Evolutionary conservation across 441 rosid species (phyloP).

Genomic region (Eutrema salsugineum): DNA sequence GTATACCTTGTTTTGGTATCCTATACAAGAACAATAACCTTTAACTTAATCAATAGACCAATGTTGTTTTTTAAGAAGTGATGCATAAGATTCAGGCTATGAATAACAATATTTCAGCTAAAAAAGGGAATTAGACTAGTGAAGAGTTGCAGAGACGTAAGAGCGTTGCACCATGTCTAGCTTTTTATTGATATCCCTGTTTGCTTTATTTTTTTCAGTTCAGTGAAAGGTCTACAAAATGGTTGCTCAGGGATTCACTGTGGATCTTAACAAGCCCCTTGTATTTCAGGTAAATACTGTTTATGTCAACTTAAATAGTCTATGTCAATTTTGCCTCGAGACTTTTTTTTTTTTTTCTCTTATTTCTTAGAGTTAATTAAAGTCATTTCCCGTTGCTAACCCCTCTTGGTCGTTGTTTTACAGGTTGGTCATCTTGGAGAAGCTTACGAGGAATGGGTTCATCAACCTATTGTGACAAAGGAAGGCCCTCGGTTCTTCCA

Average conservation of each 20-base stretch:
- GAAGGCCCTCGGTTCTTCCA: conserved; percentile 93
- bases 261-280: conserved; percentile 85
- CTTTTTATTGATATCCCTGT: neutral
- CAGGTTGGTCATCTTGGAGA: conserved; percentile 99
- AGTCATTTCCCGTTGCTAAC: neutral
- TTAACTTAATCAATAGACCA: neutral
- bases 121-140: neutral
- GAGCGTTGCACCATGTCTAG: neutral
- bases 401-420: conserved; percentile 1
- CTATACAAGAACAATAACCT: neutral
- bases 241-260: conserved; percentile 79
- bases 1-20: neutral
- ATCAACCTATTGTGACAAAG: conserved; percentile 86
- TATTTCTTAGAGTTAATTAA: neutral
- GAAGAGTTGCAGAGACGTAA: neutral
- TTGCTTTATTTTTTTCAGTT: neutral
- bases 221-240: conserved; percentile 41
- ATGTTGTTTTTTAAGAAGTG: neutral
- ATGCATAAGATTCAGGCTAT: neutral
- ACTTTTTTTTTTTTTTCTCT: neutral
- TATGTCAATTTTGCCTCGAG: neutral
- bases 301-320: too few relatives aligned
- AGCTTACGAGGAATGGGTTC: conserved; percentile 91
- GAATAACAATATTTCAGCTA: neutral
- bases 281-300: conserved; percentile 71